phyloP scores from a whole-genome alignment of 768 basidiomycete species.

The Cubamyces sp. region DNA sequence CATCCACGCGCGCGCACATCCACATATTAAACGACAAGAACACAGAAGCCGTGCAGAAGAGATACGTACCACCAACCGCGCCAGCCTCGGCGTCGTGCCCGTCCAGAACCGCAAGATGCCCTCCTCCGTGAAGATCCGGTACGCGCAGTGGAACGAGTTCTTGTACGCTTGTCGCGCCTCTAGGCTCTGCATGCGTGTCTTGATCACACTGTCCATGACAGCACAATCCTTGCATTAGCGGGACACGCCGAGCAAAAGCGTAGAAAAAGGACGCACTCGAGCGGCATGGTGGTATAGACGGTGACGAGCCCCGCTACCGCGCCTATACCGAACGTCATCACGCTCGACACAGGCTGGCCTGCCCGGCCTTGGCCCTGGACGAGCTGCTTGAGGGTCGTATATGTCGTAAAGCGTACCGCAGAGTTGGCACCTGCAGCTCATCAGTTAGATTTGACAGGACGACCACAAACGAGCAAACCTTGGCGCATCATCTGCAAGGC shows the following conservation, averaged over 20 bases:
- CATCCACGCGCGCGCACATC: neutral
- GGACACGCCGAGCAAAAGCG: slow-evolving; percentile 1
- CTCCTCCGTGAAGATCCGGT: slow-evolving; percentile 93
- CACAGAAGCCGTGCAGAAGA: neutral
- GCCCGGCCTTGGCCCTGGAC: slow-evolving; percentile 84
- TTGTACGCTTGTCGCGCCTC: slow-evolving; percentile 82
- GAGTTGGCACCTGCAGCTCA: slow-evolving; percentile 69
- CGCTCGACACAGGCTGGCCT: slow-evolving; percentile 81
- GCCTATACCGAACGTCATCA: slow-evolving; percentile 94
- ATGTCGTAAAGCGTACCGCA: slow-evolving; percentile 93
- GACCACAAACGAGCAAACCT: slow-evolving; percentile 44
- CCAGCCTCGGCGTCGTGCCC: slow-evolving; percentile 89
- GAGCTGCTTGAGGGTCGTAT: slow-evolving; percentile 91
- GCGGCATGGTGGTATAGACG: slow-evolving; percentile 87
- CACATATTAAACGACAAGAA: neutral
- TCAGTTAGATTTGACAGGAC: neutral
- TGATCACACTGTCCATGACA: slow-evolving; percentile 71
- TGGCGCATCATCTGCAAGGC: slow-evolving; percentile 86
- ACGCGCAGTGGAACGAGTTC: slow-evolving; percentile 95
- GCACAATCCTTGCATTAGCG: no score
- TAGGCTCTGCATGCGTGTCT: slow-evolving; percentile 97
- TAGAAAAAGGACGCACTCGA: slow-evolving; percentile 57
- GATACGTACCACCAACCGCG: slow-evolving; percentile 75
- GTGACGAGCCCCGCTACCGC: slow-evolving; percentile 94
- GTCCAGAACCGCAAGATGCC: slow-evolving; percentile 94